Conservation (phyloP, 2,329 filamentous ascomycete genomes). For the Phaeomoniella chlamydospora region DNA sequence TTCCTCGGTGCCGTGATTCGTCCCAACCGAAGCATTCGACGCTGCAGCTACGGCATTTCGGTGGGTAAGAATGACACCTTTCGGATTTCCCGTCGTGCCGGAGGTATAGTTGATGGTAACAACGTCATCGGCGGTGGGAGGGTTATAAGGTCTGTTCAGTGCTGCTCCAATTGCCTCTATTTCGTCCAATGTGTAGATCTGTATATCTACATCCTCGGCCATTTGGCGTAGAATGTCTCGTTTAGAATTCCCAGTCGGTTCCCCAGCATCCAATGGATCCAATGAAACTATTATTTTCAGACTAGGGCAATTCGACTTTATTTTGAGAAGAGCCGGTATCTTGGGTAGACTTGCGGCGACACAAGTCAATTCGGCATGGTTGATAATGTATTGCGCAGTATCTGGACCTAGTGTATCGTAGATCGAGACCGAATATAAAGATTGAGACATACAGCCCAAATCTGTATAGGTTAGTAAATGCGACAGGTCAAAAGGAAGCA, state of each 20-base stretch:
- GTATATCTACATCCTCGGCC: constrained; percentile 43
- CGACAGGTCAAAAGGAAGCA: constrained; percentile 1
- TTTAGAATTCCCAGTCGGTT: constrained; percentile 66
- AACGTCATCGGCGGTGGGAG: constrained; percentile 59
- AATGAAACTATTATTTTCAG: constrained; percentile 81
- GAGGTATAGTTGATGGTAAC: constrained; percentile 62
- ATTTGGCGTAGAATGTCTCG: constrained; percentile 60
- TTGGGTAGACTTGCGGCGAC: constrained; percentile 70
- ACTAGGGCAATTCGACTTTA: constrained; percentile 60
- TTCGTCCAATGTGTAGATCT: constrained; percentile 64
- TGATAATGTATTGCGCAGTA: constrained; percentile 88
- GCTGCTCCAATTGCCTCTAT: constrained; percentile 69
- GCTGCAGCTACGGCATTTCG: constrained; percentile 57
- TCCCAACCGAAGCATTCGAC: constrained; percentile 42
- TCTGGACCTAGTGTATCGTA: constrained; percentile 93
- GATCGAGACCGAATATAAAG: constrained; percentile 78
- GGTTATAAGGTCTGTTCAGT: constrained; percentile 54
- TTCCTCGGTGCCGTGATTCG: constrained; percentile 41
- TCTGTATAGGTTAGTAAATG: constrained; percentile 34
- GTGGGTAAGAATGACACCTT: constrained; percentile 61
- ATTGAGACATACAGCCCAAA: constrained; percentile 73
- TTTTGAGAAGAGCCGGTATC: constrained; percentile 65
- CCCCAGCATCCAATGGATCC: constrained; percentile 68
- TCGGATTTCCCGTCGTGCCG: constrained; percentile 49
- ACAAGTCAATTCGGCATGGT: constrained; percentile 64